Evolutionary conservation across 306 rosid species (phyloP).

Genomic region (Crotalaria pallida): DNA sequence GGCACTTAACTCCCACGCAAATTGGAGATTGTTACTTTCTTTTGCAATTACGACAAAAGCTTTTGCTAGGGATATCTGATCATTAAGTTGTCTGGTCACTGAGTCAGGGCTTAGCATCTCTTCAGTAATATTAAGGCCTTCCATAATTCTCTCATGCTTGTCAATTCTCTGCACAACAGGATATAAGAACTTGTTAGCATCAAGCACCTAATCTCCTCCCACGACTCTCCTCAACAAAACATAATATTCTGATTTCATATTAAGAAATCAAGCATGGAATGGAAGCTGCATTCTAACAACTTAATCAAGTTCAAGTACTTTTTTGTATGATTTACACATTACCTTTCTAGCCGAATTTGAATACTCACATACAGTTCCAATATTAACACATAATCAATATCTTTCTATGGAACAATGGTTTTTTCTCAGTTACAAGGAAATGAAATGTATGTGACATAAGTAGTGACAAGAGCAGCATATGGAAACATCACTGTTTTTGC

Average conservation of each 20-base stretch:
- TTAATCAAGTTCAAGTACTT: background rate
- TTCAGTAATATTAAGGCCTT: constrained; percentile 78
- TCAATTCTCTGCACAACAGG: constrained; percentile 49
- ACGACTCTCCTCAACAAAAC: background rate
- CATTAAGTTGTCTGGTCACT: constrained; percentile 67
- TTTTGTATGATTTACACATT: background rate
- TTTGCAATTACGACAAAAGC: constrained; percentile 86
- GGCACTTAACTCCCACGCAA: constrained; percentile 94
- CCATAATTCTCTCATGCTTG: constrained; percentile 62
- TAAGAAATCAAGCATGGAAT: constrained; percentile 4
- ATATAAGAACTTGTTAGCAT: background rate
- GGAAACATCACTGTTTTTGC: background rate
- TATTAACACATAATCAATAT: background rate
- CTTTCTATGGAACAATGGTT: background rate
- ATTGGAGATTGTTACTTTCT: constrained; percentile 81
- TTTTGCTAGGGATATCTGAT: constrained; percentile 83
- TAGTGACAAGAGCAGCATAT: background rate
- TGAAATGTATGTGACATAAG: background rate
- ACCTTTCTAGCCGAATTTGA: background rate
- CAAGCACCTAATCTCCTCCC: background rate
- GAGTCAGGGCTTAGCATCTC: constrained; percentile 76
- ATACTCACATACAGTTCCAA: background rate
- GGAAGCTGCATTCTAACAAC: constrained; percentile 16
- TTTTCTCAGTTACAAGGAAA: background rate
- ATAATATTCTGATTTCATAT: background rate